Evolutionary conservation across 768 basidiomycete species (phyloP), one percentile per base, ranked within the genome.

Genomic region (Tylopilus sp.): DNA sequence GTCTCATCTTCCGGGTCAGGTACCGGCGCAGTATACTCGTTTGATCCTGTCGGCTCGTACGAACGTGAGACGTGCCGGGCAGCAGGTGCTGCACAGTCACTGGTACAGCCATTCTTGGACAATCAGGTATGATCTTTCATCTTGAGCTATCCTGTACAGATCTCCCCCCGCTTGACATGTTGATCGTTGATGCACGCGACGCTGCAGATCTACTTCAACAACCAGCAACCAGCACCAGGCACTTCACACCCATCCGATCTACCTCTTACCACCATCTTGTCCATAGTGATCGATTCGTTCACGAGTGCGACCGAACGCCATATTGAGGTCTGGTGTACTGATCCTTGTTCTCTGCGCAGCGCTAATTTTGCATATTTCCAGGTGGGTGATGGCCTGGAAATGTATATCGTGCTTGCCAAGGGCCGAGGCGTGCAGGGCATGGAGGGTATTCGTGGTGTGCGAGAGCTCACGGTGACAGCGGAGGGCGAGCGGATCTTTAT

Each of bases 1-100:
- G 20, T 35, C 57, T 65, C 49, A 57, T 41, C 30, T 28, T 43
- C 12, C 23, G 40, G 23, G 33, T 4, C 66, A 95, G 93, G 95
- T 11, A 83, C 91, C 33, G 97, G 97, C 47, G 92, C 95, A 10
- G 95, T 99, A 26, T 99, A 99, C 78, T 98, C 95, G n/a, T 99
- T 97, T 70, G 97, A 99, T 72, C 97, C 97, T 35, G 93, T 98
- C 28, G 97, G 97, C 23, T 94, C 91, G 43, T 99, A 99, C 70
- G 95, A 98, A 72, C 88, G 97, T 53, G 94, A 97, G 73, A 82
- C 90, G 28, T 98, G 95, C 74, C 86, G 97, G 56, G 95, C 95
- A 35, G 94, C 95, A 43, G 97, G 97, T 44, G 88, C 95, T 15
- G 95, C 95, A n/a, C 88, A 92, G 67, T 80, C 85, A 43, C 81